Percentiles rank a stretch among this genome's conserved stretches.
Evolutionary conservation across 805 yeast species (phyloP).

Genomic region (Saturnispora quitensis): DNA sequence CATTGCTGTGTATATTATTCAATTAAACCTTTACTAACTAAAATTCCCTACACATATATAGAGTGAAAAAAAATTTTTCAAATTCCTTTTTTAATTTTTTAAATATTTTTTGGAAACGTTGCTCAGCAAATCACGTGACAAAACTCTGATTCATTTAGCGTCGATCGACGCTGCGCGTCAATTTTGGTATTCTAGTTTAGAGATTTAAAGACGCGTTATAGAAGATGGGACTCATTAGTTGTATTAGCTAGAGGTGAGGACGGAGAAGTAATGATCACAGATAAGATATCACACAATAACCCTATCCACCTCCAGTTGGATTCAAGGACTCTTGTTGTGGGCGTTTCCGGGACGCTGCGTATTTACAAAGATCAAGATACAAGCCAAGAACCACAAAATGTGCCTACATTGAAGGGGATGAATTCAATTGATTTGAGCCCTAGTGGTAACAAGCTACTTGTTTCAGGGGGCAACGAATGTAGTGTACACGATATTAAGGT

Average conservation of each 20-base stretch:
- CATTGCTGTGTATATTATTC: conserved; percentile 23
- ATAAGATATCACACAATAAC: not conserved
- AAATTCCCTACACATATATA: not conserved
- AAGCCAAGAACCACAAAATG: conserved; percentile 51
- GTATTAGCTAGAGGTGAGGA: not conserved
- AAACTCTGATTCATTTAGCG: not conserved
- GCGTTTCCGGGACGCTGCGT: conserved; percentile 14
- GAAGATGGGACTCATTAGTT: not conserved
- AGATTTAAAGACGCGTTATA: not conserved
- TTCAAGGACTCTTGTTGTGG: conserved; percentile 27
- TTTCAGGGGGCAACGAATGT: conserved; percentile 35
- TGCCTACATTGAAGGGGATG: conserved; percentile 41
- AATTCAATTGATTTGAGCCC: conserved; percentile 31
- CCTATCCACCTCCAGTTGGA: conserved; percentile 30
- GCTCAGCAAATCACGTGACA: not conserved
- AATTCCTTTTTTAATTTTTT: not conserved
- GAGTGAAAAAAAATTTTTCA: not conserved
- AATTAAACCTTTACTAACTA: not conserved
- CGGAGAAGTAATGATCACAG: not conserved
- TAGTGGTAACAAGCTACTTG: conserved; percentile 17
- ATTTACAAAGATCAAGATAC: conserved; percentile 46
- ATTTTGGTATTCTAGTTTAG: not conserved
- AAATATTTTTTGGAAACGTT: too few relatives aligned
- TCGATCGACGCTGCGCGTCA: not conserved
- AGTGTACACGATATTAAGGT: conserved; percentile 30